Base-by-base conservation (phyloP, 768 basidiomycete genomes). In the Pleurotus ostreatus region DNA sequence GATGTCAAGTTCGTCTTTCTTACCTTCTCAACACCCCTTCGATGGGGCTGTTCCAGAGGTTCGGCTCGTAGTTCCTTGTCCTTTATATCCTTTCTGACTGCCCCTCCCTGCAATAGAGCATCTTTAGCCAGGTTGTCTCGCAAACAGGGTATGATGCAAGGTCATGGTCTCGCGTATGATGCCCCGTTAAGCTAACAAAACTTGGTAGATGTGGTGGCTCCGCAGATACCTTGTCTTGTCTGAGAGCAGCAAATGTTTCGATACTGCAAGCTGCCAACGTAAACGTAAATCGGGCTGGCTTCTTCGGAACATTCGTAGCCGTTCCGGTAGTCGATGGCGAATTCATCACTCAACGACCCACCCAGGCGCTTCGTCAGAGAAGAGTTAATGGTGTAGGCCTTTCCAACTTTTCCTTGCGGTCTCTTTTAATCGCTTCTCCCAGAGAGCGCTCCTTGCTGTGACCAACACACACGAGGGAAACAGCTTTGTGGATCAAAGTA, bases 271-370 rank as follows among this genome's bases (percentile, higher is more conserved):
- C 55, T 11, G 46, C 61, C n/a, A 73, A 71, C 59, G 55, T 39
- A n/a, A 51, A 61, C 4, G 61, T 71, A 20, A 65, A 57, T 16
- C 15, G 41, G 1, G 23, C 22, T 4, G 67, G 66, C 7, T 66
- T 70, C 55, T 68, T 62, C 51, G 66, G 68, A 1, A 68, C 67
- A 4, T 68, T 60, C 13, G 34, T 58, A 30, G 67, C 69, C 38
- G 63, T 65, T 15, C 71, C 71, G 1, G 71, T 73, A 18, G 66
- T 73, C 8, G 71, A 72, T 46, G 71, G 68, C 9, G 53, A 60
- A 0, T 62, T 72, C 47, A 71, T 72, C 25, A 49, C 61, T 15
- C 68, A 48, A 34, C 16, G 47, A 13, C 47, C 47, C 4, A 48
- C 20, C 15, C 30, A 23, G 30, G 47, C 47, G n/a, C 47, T 48